Conservation (phyloP, 345 rosid species). For the Boechera stricta region DNA sequence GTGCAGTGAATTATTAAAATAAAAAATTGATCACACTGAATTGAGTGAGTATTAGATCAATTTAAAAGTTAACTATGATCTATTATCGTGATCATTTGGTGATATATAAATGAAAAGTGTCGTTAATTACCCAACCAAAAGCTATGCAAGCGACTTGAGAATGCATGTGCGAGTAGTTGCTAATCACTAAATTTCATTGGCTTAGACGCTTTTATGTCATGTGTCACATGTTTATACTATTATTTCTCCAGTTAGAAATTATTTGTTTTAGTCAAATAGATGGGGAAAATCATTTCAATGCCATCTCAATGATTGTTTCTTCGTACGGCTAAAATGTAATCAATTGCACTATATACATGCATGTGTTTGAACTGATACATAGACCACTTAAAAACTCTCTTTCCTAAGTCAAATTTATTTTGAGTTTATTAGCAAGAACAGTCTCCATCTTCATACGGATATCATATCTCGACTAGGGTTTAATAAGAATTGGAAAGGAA, state of each 20-base stretch:
- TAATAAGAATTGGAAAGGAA: too few relatives aligned
- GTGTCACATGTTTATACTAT: conserved; percentile 40
- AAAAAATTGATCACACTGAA: background rate
- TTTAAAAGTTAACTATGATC: background rate
- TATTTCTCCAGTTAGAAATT: conserved; percentile 13
- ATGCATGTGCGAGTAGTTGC: conserved; percentile 44
- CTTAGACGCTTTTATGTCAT: conserved; percentile 35
- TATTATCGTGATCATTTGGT: conserved; percentile 1
- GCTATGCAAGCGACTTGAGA: conserved; percentile 26
- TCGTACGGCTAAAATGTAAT: conserved; percentile 26
- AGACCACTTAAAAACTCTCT: background rate
- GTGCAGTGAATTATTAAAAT: background rate
- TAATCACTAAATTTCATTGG: conserved; percentile 30
- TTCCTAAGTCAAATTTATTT: background rate
- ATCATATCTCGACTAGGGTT: too few relatives aligned
- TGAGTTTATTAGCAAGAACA: too few relatives aligned
- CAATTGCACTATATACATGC: background rate
- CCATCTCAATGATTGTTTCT: conserved; percentile 40
- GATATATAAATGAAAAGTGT: conserved; percentile 29
- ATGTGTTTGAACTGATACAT: conserved; percentile 6
- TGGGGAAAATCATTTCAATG: conserved; percentile 26
- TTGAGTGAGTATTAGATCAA: background rate
- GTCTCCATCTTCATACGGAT: too few relatives aligned
- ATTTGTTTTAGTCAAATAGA: conserved; percentile 31
- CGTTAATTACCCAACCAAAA: conserved; percentile 38